Evolutionary conservation across 2,329 filamentous ascomycete species (phyloP).

Genomic region (Verruconis gallopava): DNA sequence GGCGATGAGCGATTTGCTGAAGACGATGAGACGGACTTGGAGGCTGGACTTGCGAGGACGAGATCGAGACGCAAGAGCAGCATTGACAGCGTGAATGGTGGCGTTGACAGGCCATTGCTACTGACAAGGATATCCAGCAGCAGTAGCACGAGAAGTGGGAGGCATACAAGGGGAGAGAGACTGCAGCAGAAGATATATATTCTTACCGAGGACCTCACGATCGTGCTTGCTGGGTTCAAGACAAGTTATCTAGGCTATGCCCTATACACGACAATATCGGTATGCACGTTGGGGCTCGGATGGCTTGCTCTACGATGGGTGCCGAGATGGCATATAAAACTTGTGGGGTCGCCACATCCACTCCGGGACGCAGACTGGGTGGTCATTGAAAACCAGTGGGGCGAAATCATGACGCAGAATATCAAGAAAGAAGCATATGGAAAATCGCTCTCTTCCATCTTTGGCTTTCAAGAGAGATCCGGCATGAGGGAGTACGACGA

Average conservation of each 20-base stretch:
- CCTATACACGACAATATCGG: conserved; percentile 57
- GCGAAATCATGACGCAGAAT: conserved; percentile 68
- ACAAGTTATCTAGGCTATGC: conserved; percentile 59
- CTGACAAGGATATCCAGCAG: conserved; percentile 26
- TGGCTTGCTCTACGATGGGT: conserved; percentile 85
- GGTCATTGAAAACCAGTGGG: conserved; percentile 96
- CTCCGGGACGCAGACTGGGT: conserved; percentile 77
- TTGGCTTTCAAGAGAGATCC: conserved; percentile 53
- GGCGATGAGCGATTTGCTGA: not conserved
- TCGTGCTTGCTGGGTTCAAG: conserved; percentile 82
- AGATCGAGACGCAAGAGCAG: conserved; percentile 20
- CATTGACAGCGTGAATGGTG: conserved; percentile 39
- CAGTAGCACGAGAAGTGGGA: conserved; percentile 6
- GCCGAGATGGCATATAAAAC: conserved; percentile 67
- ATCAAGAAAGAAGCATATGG: conserved; percentile 49
- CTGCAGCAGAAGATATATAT: conserved; percentile 87
- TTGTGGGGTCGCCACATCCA: conserved; percentile 57
- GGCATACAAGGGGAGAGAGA: conserved; percentile 44
- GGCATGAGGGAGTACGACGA: conserved; percentile 55
- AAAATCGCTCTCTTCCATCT: conserved; percentile 52
- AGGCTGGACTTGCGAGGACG: conserved; percentile 17
- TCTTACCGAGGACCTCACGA: conserved; percentile 82
- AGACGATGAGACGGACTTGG: conserved; percentile 17
- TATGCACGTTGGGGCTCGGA: conserved; percentile 59
- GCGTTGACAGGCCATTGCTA: conserved; percentile 48